Evolutionary conservation across 345 rosid species (phyloP), one percentile per base, ranked within the genome.

Genomic region (Arabis hirsuta): DNA sequence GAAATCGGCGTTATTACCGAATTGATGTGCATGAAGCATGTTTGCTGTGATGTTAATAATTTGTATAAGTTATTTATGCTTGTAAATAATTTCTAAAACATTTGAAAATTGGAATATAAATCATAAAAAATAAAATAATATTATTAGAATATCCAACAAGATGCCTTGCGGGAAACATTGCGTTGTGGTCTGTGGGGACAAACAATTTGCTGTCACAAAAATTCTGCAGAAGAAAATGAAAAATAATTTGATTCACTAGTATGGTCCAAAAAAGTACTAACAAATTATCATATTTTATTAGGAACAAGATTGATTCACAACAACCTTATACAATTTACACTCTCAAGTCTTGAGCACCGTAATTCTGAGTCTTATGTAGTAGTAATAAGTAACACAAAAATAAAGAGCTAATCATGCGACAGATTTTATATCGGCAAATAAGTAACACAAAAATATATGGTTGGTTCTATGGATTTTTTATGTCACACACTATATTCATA

Each of bases 161-260:
- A 62, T 53, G 69, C 76, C 36, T 62, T 52, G 26, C 55, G 52
- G 69, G 69, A 62, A 63, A 72, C 76, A 62, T 43, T 53, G 62
- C 62, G 6, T 52, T 72, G 76, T 62, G 76, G 55, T 52, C 20
- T 72, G 76, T 61, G 55, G 76, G 76, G 76, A 62, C 76, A 62
- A 42, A 62, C 76, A 62, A 42, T 62, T 42, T 53, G 69, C 69
- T 72, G 69, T 32, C 69, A 52, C 68, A 43, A 43, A 61, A 42
- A 32, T 12, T 31, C 38, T 32, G 69, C 54, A 42, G 62, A 62
- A 51, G 24, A 52, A 71, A 62, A 52, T 36, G 4, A 54, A 59
- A 31, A 41, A 62, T 72, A 43, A 72, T 72, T 53, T 52, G 61
- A 14, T 51, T 52, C 62, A 39, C 2, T 61, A 27, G 34, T 31